phyloP scores from a whole-genome alignment of 1,284 basidiomycete genomes.

The Irpex lacteus region DNA sequence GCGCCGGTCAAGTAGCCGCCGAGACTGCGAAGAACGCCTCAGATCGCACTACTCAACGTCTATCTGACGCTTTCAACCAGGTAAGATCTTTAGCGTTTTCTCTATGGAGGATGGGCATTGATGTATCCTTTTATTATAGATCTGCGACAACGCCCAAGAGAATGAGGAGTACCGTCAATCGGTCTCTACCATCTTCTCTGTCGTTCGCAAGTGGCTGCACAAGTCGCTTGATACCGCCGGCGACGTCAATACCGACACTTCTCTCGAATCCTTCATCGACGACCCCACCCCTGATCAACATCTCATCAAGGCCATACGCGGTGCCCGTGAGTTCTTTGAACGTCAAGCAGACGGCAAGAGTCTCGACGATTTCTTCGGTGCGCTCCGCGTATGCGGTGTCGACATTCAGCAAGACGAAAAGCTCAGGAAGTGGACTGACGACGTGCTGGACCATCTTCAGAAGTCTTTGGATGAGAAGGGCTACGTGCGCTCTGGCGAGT shows the following conservation, averaged over 20 bases:
- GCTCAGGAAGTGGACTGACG: slow-evolving; percentile 47
- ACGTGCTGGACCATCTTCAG: slow-evolving; percentile 43
- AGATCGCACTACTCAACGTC: slow-evolving; percentile 36
- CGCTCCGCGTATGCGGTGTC: slow-evolving; percentile 37
- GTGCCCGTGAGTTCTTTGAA: slow-evolving; percentile 44
- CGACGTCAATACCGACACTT: slow-evolving; percentile 38
- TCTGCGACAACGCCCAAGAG: slow-evolving; percentile 58
- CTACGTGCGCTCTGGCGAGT: slow-evolving; percentile 49
- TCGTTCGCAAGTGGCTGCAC: slow-evolving; percentile 54
- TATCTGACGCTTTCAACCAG: slow-evolving; percentile 50
- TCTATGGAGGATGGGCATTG: neutral
- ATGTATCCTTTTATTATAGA: slow-evolving; percentile 32
- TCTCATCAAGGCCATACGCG: slow-evolving; percentile 44
- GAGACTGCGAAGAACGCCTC: slow-evolving; percentile 40
- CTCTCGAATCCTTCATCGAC: slow-evolving; percentile 52
- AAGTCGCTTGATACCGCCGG: slow-evolving; percentile 48
- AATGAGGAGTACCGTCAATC: slow-evolving; percentile 55
- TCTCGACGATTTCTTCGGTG: slow-evolving; percentile 40
- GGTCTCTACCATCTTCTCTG: slow-evolving; percentile 52
- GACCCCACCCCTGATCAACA: slow-evolving; percentile 59
- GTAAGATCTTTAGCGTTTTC: slow-evolving; percentile 31
- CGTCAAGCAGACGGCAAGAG: slow-evolving; percentile 45
- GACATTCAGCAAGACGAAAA: slow-evolving; percentile 46
- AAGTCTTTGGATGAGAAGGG: slow-evolving; percentile 46
- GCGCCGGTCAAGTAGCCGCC: slow-evolving; percentile 42